Evolutionary conservation across 371 early-diverging fungal species (phyloP), one percentile per base, ranked within the genome.

Genomic region (Fennellomyces sp.): DNA sequence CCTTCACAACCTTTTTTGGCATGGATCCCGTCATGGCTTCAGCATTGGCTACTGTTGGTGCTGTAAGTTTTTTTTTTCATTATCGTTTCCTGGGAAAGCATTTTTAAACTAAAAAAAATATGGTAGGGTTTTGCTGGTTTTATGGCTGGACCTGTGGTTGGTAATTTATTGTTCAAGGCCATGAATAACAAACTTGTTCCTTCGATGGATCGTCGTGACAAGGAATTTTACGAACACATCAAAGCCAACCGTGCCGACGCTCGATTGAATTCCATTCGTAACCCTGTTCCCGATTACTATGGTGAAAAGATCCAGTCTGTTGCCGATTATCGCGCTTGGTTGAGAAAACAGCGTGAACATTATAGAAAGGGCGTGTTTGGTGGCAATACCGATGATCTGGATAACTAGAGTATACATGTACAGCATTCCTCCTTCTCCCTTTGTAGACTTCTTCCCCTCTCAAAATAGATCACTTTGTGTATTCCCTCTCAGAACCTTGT

Each of bases 251-350:
- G 95, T 35, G 92, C 93, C 12, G 89, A 92, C 56, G 93, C 93
- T 49, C 72, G 85, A 38, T 75, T 87, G 42, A 86, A 90, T 52
- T 90, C 89, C 5, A 78, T 86, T 41, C 86, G 92, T 58, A 91
- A 89, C 69, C 93, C 92, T 30, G 80, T 94, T 49, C 95, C 97
- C 11, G 96, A 97, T 69, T 96, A 89, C 64, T 95, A 96, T 66
- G 97, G 95, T 42, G 97, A 97, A 68, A 92, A 92, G 73, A 91
- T 97, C 69, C 82, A 86, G 56, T 91, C 91, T 25, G 86, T 95
- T 29, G 59, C 69, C 23, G 94, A 86, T 39, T 97, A 97, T 72
- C 87, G 95, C 38, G 66, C 75, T 36, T 97, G 97, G 97, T 78
- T 96, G 53, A 81, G 90, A 70, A 94, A 92, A 69, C 97, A 96